Evolutionary conservation across 495 filamentous ascomycete species (phyloP).

Genomic region (Pseudoneurospora amorphoporcata): DNA sequence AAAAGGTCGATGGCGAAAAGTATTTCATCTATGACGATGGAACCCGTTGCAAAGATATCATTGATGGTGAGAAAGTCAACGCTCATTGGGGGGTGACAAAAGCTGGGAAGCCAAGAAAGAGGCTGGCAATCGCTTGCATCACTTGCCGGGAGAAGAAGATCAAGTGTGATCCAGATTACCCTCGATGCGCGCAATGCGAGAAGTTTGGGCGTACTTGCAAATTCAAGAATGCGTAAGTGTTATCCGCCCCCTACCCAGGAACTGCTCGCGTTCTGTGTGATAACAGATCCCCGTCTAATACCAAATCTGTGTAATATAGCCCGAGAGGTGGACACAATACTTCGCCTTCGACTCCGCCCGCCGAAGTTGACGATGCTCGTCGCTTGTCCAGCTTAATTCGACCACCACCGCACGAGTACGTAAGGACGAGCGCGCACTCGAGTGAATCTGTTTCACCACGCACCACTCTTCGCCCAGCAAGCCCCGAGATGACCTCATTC

Average conservation of each 20-base stretch:
- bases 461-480: constrained; percentile 18
- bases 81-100: constrained; percentile 90
- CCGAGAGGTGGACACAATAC: constrained; percentile 46
- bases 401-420: constrained; percentile 17
- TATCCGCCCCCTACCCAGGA: not conserved
- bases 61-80: constrained; percentile 80
- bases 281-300: constrained; percentile 7
- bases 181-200: constrained; percentile 80
- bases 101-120: constrained; percentile 81
- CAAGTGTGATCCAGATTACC: constrained; percentile 82
- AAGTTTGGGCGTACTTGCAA: constrained; percentile 79
- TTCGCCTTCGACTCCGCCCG: constrained; percentile 39
- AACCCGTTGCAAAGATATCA: constrained; percentile 68
- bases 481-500: constrained; percentile 19
- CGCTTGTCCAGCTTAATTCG: constrained; percentile 19
- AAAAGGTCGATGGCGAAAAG: constrained; percentile 60
- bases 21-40: constrained; percentile 88
- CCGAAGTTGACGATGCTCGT: constrained; percentile 36
- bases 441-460: constrained; percentile 36
- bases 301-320: constrained; percentile 17
- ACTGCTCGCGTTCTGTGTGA: not conserved
- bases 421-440: constrained; percentile 29
- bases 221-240: constrained; percentile 77
- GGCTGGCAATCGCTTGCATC: constrained; percentile 78
- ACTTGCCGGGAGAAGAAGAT: constrained; percentile 95